Evolutionary conservation across 2,329 filamentous ascomycete species (phyloP).

Genomic region (Microthyrium microscopicum): DNA sequence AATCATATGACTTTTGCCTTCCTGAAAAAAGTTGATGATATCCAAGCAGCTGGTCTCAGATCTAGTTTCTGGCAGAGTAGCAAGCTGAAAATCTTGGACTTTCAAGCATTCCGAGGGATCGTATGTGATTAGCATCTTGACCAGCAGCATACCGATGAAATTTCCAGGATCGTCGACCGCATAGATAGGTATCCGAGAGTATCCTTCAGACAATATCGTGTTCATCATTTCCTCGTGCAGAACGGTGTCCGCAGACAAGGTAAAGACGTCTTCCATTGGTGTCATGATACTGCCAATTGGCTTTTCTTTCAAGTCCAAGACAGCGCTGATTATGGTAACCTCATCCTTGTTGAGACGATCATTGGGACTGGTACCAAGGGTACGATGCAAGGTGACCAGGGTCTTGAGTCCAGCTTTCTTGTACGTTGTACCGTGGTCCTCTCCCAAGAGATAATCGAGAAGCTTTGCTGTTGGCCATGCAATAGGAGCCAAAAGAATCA

Average conservation of each 20-base stretch:
- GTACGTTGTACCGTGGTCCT: slow-evolving; percentile 92
- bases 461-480: slow-evolving; percentile 94
- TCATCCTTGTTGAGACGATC: slow-evolving; percentile 93
- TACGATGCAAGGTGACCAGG: slow-evolving; percentile 85
- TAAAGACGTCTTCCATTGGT: slow-evolving; percentile 93
- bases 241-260: slow-evolving; percentile 86
- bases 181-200: slow-evolving; percentile 91
- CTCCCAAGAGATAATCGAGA: slow-evolving; percentile 79
- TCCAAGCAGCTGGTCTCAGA: slow-evolving; percentile 94
- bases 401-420: slow-evolving; percentile 97
- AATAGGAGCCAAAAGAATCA: slow-evolving; percentile 81
- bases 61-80: slow-evolving; percentile 84
- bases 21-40: slow-evolving; percentile 99
- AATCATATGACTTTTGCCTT: slow-evolving; percentile 98
- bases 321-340: slow-evolving; percentile 95
- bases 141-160: slow-evolving; percentile 93
- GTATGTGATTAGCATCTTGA: slow-evolving; percentile 98
- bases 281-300: slow-evolving; percentile 94
- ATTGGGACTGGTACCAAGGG: slow-evolving; percentile 61
- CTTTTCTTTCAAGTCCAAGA: slow-evolving; percentile 92
- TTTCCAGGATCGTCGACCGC: slow-evolving; percentile 68
- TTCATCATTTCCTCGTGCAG: slow-evolving; percentile 92
- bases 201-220: slow-evolving; percentile 78
- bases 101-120: slow-evolving; percentile 82
- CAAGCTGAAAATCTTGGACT: slow-evolving; percentile 80